These are phyloP conservation scores for Pyrenophora teres DNA, from an alignment of 2,329 filamentous ascomycete species.

Conservation along the genomic window DNA sequence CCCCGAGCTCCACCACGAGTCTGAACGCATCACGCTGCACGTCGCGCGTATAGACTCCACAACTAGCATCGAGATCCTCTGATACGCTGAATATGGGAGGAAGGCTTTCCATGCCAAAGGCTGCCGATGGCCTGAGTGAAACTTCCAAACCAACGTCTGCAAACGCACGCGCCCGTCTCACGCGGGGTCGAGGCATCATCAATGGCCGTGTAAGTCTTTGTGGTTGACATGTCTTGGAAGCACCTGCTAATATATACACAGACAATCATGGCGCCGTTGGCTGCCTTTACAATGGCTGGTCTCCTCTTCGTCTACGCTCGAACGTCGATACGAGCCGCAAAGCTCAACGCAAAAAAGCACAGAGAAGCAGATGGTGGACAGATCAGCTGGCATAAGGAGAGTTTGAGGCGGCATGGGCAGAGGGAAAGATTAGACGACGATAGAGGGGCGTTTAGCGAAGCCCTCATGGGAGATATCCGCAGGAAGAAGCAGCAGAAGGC, in stretches of 20 bases:
- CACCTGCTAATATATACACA: slow-evolving; percentile 28
- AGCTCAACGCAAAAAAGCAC: slow-evolving; percentile 65
- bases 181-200: slow-evolving; percentile 39
- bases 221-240: not conserved
- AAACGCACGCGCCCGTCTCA: slow-evolving; percentile 36
- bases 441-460: slow-evolving; percentile 39
- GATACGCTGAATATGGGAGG: slow-evolving; percentile 49
- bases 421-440: slow-evolving; percentile 52
- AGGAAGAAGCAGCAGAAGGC: slow-evolving; percentile 35
- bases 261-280: slow-evolving; percentile 64
- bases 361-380: slow-evolving; percentile 62
- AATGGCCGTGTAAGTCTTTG: slow-evolving; percentile 40
- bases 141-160: slow-evolving; percentile 44
- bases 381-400: slow-evolving; percentile 61
- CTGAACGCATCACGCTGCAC: not conserved
- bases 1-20: slow-evolving; percentile 3
- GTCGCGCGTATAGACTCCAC: not conserved
- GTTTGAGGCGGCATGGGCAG: slow-evolving; percentile 57
- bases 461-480: slow-evolving; percentile 39
- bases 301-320: slow-evolving; percentile 66
- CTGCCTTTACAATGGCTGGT: slow-evolving; percentile 66
- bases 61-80: not conserved
- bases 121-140: slow-evolving; percentile 51
- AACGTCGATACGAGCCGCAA: slow-evolving; percentile 68
- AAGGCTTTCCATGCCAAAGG: slow-evolving; percentile 52